Evolutionary conservation across 2,329 filamentous ascomycete species (phyloP).

Genomic region (Rhinocladiella similis): DNA sequence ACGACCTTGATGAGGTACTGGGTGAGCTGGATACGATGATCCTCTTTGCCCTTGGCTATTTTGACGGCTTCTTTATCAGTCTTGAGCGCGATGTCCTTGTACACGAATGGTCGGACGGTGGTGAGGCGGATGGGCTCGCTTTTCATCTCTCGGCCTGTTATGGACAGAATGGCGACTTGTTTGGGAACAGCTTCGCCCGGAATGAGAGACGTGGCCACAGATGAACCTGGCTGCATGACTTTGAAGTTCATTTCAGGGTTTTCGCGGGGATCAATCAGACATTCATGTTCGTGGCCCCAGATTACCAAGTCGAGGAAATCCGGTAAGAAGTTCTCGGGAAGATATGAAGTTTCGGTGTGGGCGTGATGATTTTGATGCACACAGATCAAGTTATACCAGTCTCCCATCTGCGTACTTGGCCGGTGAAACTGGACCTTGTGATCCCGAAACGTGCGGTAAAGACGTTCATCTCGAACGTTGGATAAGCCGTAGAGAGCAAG

Average conservation of each 20-base stretch:
- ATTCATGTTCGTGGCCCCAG: conserved; percentile 98
- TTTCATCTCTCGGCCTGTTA: conserved; percentile 80
- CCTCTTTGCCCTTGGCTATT: conserved; percentile 75
- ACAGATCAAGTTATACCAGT: conserved; percentile 95
- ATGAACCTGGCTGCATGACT: conserved; percentile 97
- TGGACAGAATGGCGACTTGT: conserved; percentile 80
- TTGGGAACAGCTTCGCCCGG: conserved; percentile 89
- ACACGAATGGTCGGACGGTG: conserved; percentile 86
- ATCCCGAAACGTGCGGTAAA: conserved; percentile 91
- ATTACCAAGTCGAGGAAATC: conserved; percentile 88
- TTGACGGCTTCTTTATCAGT: conserved; percentile 75
- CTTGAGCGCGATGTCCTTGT: conserved; percentile 74
- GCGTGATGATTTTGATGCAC: conserved; percentile 97
- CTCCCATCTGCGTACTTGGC: conserved; percentile 73
- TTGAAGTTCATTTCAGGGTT: conserved; percentile 90
- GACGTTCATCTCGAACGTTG: conserved; percentile 91
- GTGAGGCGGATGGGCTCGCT: conserved; percentile 81
- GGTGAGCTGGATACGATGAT: conserved; percentile 80
- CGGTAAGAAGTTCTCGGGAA: conserved; percentile 90
- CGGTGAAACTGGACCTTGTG: conserved; percentile 92
- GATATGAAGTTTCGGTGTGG: conserved; percentile 86
- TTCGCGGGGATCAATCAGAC: conserved; percentile 76
- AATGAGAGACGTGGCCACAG: conserved; percentile 88
- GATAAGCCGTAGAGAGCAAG: conserved; percentile 91
- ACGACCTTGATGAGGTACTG: conserved; percentile 74